A percentile compares a stretch with the other conserved stretches of the same genome.
These are phyloP conservation scores for Talaromyces borbonicus DNA, from an alignment of 495 filamentous ascomycete species.

Conservation along the genomic window DNA sequence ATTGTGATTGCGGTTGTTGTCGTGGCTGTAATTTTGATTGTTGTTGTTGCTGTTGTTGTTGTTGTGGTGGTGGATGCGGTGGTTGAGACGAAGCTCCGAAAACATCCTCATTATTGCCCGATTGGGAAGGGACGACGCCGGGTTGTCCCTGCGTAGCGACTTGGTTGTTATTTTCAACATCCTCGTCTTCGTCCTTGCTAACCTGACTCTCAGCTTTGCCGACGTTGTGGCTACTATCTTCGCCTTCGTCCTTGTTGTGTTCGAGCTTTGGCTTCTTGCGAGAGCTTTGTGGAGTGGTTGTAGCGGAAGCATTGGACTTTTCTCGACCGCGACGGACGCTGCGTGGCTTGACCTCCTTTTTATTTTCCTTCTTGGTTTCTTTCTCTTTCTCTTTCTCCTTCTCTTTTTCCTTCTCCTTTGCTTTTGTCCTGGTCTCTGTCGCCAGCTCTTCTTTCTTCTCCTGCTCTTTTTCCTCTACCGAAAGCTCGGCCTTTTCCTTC, in stretches of 20 bases:
- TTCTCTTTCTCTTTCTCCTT: conserved; percentile 1
- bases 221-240: conserved; percentile 14
- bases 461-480: conserved; percentile 6
- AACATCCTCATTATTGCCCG: conserved; percentile 3
- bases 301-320: conserved; percentile 24
- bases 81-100: conserved; percentile 5
- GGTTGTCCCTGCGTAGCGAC: conserved; percentile 14
- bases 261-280: conserved; percentile 42
- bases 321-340: conserved; percentile 28
- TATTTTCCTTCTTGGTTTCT: conserved; percentile 7
- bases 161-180: conserved; percentile 9
- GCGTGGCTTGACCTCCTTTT: conserved; percentile 22
- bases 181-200: conserved; percentile 1
- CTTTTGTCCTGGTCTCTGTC: background rate
- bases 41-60: too few species aligned
- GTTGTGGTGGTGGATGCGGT: too few species aligned
- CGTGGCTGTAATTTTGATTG: too few species aligned
- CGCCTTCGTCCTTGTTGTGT: conserved; percentile 14
- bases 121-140: conserved; percentile 1
- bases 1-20: too few species aligned
- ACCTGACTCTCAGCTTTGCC: conserved; percentile 7
- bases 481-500: conserved; percentile 1
- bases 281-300: conserved; percentile 16
- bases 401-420: conserved; percentile 5
- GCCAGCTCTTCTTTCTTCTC: background rate